Evolutionary conservation across 768 basidiomycete genomes (phyloP), one percentile per base, ranked within the genome.

Genomic region (Tricholoma bakamatsutake): DNA sequence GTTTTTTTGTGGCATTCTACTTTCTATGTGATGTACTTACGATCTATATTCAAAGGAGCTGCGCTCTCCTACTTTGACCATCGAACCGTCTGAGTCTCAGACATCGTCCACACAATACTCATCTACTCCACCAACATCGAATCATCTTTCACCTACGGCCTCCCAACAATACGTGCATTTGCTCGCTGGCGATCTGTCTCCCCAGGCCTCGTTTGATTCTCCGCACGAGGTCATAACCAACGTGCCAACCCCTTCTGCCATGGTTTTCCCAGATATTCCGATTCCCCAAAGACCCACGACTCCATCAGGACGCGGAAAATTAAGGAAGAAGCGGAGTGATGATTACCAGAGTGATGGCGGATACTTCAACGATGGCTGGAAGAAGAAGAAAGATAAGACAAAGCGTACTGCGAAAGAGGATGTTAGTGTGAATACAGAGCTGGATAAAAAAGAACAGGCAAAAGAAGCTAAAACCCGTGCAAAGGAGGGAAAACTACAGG

Each of bases 321-420:
- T 76, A 39, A 76, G 69, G 64, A 80, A 79, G 66, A 72, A 76
- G 56, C 62, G 67, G 43, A 68, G 59, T 17, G 79, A 77, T 61
- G 80, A 78, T 2, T 76, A 81, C 60, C 80, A 82, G 46, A 80
- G 77, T 57, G 80, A 82, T 56, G 78, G 75, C 4, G 80, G 76
- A 1, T 78, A 80, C 60, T 57, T 78, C 35, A 80, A 78, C 50
- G 80, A 81, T 43, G 63, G 62, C n/a, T 71, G 66, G 18, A 62
- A 53, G 67, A 62, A 54, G 67, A 69, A 64, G 56, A 64, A 68
- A 60, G 56, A 57, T 8, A 61, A 61, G 45, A 55, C 54, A 7
- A 55, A 49, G 34, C 30, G 34, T 33, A 30, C 30, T 46, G 67
- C 67, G 61, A 70, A 66, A 51, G 58, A 61, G 59, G 56, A 59